phyloP scores from a whole-genome alignment of 441 rosid genomes.

The Gossypium davidsonii region DNA sequence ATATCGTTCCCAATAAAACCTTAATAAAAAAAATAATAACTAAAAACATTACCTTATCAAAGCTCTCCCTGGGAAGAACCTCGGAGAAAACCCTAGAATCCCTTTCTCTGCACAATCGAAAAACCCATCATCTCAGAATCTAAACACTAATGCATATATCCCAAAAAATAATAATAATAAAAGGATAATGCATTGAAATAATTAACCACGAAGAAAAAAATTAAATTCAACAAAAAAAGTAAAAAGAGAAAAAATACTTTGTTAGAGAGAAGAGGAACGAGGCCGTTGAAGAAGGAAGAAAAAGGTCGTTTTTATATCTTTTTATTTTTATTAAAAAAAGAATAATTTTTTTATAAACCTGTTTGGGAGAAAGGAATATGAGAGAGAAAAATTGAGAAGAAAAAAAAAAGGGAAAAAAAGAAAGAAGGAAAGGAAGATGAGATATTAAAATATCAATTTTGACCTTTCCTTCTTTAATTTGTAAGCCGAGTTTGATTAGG shows the following conservation, averaged over 20 bases:
- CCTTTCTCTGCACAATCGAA: slow-evolving; percentile 26
- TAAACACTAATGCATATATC: slow-evolving; percentile 33
- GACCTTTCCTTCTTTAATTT: neutral
- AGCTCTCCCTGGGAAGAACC: neutral
- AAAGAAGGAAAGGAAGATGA: slow-evolving; percentile 1
- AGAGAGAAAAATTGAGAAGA: neutral
- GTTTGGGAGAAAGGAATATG: neutral
- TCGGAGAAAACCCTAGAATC: slow-evolving; percentile 29
- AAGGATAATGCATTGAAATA: slow-evolving; percentile 5
- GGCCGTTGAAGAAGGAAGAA: slow-evolving; percentile 9
- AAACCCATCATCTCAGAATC: slow-evolving; percentile 34
- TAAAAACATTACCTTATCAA: slow-evolving; percentile 16
- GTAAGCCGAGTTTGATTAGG: neutral
- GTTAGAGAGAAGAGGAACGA: slow-evolving; percentile 12
- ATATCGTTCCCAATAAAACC: slow-evolving; percentile 15
- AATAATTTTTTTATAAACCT: neutral
- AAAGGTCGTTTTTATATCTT: neutral
- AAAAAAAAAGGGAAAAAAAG: neutral
- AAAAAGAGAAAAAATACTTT: neutral
- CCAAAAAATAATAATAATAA: slow-evolving; percentile 4
- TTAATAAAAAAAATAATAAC: neutral
- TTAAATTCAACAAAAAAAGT: neutral
- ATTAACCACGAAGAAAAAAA: slow-evolving; percentile 8
- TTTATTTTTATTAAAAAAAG: neutral
- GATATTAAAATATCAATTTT: slow-evolving; percentile 7